Evolutionary conservation across 805 yeast species (phyloP).

Genomic region (Candida tammaniensis): DNA sequence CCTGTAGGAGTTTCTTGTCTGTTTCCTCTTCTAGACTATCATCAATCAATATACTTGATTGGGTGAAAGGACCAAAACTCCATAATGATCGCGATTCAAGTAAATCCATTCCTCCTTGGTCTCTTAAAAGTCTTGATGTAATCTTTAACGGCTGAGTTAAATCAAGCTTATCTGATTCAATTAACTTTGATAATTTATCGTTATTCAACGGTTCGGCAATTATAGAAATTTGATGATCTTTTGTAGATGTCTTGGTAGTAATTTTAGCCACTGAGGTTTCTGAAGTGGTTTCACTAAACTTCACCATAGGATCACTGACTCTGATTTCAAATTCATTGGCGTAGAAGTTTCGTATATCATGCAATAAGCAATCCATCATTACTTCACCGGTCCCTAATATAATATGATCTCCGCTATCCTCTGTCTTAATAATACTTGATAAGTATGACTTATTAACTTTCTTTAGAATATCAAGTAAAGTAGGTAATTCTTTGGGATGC

Average conservation of each 20-base stretch:
- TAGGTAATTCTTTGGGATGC: conserved; percentile 74
- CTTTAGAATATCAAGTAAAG: conserved; percentile 66
- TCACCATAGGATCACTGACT: conserved; percentile 80
- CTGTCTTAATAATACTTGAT: conserved; percentile 66
- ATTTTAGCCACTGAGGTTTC: conserved; percentile 68
- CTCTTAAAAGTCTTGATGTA: conserved; percentile 54
- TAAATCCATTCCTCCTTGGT: conserved; percentile 74
- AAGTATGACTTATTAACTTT: conserved; percentile 61
- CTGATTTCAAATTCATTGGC: conserved; percentile 64
- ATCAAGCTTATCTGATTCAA: conserved; percentile 48
- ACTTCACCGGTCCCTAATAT: conserved; percentile 83
- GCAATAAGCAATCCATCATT: conserved; percentile 77
- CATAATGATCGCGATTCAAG: conserved; percentile 79
- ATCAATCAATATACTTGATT: conserved; percentile 57
- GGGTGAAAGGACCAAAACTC: conserved; percentile 55
- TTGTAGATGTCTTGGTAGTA: conserved; percentile 55
- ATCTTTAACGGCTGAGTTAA: conserved; percentile 35
- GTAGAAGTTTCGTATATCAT: conserved; percentile 66
- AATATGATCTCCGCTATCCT: conserved; percentile 86
- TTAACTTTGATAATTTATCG: conserved; percentile 47
- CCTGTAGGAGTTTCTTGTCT: conserved; percentile 45
- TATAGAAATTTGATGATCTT: conserved; percentile 57
- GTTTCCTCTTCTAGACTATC: conserved; percentile 74
- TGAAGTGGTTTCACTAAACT: conserved; percentile 72
- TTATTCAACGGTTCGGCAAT: conserved; percentile 72